These are phyloP conservation scores for Glycyrrhiza uralensis DNA, from an alignment of 306 rosid genomes.

Conservation along the genomic window DNA sequence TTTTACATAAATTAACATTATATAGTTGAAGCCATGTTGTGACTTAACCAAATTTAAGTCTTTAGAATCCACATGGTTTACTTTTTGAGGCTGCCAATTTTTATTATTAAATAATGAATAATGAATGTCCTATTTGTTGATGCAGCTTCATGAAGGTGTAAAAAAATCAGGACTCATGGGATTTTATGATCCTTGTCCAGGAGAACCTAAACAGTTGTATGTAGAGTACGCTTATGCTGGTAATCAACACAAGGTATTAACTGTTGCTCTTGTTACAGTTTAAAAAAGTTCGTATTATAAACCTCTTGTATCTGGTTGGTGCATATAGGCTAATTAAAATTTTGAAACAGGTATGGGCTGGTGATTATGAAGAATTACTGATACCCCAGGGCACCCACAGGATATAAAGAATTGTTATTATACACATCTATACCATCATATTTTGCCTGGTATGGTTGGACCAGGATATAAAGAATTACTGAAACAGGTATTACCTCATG, in stretches of 20 bases:
- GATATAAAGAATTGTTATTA: conserved; percentile 39
- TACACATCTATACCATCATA: conserved; percentile 22
- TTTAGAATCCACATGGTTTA: neutral
- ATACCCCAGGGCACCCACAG: conserved; percentile 60
- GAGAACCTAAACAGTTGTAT: conserved; percentile 67
- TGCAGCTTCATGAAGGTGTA: conserved; percentile 90
- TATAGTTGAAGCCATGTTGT: neutral
- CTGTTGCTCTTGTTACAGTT: neutral
- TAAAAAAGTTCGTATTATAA: neutral
- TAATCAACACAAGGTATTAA: conserved; percentile 59
- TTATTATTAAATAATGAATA: neutral
- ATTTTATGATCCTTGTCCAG: conserved; percentile 89
- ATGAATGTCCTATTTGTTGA: conserved; percentile 23
- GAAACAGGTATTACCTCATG: conserved; percentile 40
- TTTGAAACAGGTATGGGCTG: conserved; percentile 59
- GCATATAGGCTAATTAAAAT: conserved; percentile 18
- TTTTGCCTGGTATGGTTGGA: no score
- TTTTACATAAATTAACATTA: neutral
- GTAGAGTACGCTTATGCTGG: conserved; percentile 66
- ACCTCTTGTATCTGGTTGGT: neutral
- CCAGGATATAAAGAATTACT: no score
- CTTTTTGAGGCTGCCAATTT: neutral
- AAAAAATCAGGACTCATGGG: conserved; percentile 99
- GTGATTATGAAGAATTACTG: conserved; percentile 64
- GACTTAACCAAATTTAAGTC: neutral